phyloP scores from a whole-genome alignment of 495 filamentous ascomycete species.

The Aspergillus taichungensis region DNA sequence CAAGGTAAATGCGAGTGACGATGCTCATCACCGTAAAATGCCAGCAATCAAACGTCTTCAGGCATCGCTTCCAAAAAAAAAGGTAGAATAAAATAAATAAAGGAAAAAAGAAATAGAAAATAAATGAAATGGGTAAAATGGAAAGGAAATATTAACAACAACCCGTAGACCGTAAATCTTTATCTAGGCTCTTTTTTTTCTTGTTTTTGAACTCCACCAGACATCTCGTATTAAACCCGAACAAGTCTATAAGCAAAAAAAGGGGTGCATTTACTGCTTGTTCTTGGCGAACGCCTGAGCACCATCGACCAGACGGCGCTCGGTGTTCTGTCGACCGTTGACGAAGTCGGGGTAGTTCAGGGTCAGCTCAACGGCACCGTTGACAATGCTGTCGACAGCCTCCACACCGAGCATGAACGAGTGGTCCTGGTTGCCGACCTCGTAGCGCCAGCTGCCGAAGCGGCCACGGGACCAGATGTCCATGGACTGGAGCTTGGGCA shows the following conservation, averaged over 20 bases:
- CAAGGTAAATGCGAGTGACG: conserved; percentile 4
- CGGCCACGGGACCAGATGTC: conserved; percentile 94
- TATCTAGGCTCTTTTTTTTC: conserved; percentile 2
- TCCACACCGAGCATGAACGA: conserved; percentile 98
- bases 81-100: conserved; percentile 8
- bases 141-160: too few relatives aligned
- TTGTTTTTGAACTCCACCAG: conserved; percentile 7
- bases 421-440: conserved; percentile 96
- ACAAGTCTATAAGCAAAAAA: conserved; percentile 11
- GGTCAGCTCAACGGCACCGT: conserved; percentile 89
- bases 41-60: conserved; percentile 14
- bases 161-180: conserved; percentile 12
- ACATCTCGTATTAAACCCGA: conserved; percentile 16
- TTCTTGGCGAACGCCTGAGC: conserved; percentile 53
- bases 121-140: conserved; percentile 8
- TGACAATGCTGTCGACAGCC: conserved; percentile 91
- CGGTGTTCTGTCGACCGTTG: conserved; percentile 79
- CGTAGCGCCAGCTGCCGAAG: conserved; percentile 97
- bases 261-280: conserved; percentile 20
- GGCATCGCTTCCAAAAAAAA: conserved; percentile 11
- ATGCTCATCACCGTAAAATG: conserved; percentile 13
- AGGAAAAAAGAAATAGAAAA: conserved; percentile 1
- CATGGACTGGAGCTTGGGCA: conserved; percentile 82
- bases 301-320: conserved; percentile 78
- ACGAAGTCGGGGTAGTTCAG: conserved; percentile 99